phyloP scores from a whole-genome alignment of 1,284 basidiomycete species.

The Cryptococcus sp. region DNA sequence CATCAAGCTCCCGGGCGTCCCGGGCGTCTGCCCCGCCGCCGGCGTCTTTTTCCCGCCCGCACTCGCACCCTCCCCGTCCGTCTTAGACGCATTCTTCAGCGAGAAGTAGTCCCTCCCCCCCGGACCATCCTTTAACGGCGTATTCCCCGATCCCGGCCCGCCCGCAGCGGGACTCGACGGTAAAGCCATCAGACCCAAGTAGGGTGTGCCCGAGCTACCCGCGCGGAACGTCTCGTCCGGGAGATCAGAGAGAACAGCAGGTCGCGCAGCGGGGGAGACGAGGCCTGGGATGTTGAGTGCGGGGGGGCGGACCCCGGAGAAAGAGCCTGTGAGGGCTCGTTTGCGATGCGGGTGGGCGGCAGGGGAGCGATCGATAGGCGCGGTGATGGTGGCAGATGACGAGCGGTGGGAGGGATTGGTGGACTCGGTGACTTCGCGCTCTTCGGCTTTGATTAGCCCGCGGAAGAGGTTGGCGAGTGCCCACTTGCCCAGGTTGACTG shows the following conservation, averaged over 20 bases:
- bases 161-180: slow-evolving; percentile 2
- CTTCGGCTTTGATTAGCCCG: slow-evolving; percentile 48
- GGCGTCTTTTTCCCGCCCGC: slow-evolving; percentile 9
- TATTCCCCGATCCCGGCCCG: slow-evolving; percentile 1
- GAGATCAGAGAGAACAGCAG: slow-evolving; percentile 45
- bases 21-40: slow-evolving; percentile 9
- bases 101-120: slow-evolving; percentile 46
- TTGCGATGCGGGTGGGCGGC: slow-evolving; percentile 29
- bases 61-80: slow-evolving; percentile 13
- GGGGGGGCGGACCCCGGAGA: slow-evolving; percentile 21
- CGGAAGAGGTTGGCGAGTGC: slow-evolving; percentile 47
- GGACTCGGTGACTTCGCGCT: slow-evolving; percentile 28
- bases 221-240: slow-evolving; percentile 4
- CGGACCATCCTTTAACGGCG: not conserved
- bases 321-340: slow-evolving; percentile 31
- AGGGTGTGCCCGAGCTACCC: no score
- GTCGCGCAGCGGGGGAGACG: slow-evolving; percentile 63
- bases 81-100: slow-evolving; percentile 8
- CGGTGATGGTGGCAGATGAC: slow-evolving; percentile 31
- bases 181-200: not conserved
- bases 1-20: slow-evolving; percentile 65
- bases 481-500: slow-evolving; percentile 51
- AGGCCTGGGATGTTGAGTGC: slow-evolving; percentile 58
- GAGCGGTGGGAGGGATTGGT: slow-evolving; percentile 34
- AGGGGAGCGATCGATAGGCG: slow-evolving; percentile 34